A percentile compares a stretch with the other conserved stretches of the same genome.
Conservation (phyloP, 108 stramenopile species). For the Skeletonema marinoi region DNA sequence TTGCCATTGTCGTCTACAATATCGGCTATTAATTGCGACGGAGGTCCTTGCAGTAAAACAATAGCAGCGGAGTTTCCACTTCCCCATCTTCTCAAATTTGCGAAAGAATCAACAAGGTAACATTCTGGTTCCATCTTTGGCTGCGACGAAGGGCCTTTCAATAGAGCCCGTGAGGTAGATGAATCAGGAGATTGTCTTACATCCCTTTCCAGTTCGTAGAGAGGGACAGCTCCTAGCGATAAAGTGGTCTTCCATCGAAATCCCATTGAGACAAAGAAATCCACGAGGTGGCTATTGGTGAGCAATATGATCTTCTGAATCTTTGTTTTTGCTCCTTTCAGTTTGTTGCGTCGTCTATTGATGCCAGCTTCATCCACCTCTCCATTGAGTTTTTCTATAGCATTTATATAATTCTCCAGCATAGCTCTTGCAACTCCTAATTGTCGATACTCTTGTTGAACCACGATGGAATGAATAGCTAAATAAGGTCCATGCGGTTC, state of each 20-base stretch:
- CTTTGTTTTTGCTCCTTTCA: conserved; percentile 9
- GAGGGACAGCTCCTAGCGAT: conserved; percentile 52
- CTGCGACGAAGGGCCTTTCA: neutral
- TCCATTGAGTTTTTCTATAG: conserved; percentile 11
- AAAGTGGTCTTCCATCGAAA: conserved; percentile 54
- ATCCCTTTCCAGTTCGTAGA: conserved; percentile 62
- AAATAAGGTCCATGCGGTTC: conserved; percentile 63
- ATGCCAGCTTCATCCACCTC: conserved; percentile 9
- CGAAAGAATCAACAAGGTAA: conserved; percentile 40
- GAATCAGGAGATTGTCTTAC: conserved; percentile 10
- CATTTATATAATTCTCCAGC: conserved; percentile 53
- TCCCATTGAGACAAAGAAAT: conserved; percentile 76
- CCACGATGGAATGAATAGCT: conserved; percentile 84
- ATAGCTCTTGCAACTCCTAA: conserved; percentile 56
- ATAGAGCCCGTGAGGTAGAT: neutral
- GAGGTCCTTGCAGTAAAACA: conserved; percentile 61
- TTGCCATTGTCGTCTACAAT: neutral
- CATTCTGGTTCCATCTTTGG: conserved; percentile 24
- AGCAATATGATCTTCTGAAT: conserved; percentile 61
- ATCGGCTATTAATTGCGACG: conserved; percentile 19
- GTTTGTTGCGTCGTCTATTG: conserved; percentile 20
- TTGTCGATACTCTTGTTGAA: conserved; percentile 47
- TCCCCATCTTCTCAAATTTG: conserved; percentile 45
- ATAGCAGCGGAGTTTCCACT: conserved; percentile 97
- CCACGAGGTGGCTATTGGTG: conserved; percentile 60